These are phyloP conservation scores for Jaapia argillacea DNA, from an alignment of 768 basidiomycete genomes.

Conservation along the genomic window DNA sequence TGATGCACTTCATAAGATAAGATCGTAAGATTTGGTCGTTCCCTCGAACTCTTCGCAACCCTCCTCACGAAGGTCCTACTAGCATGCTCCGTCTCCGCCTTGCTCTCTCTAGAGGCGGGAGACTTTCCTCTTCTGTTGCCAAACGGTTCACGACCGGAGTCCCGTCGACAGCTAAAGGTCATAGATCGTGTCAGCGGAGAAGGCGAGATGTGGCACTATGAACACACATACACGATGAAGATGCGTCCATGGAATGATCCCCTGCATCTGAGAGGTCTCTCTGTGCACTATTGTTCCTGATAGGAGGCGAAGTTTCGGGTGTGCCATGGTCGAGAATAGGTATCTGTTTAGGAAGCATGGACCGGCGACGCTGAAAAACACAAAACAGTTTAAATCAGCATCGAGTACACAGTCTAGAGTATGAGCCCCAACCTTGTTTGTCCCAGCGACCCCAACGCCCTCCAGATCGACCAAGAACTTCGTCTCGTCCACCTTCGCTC, in stretches of 20 bases:
- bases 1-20: too few species aligned
- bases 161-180: conserved; percentile 18
- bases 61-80: conserved; percentile 9
- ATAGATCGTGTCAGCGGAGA: not conserved
- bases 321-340: conserved; percentile 25
- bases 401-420: not conserved
- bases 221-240: conserved; percentile 15
- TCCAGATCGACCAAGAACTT: conserved; percentile 58
- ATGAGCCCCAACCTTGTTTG: conserved; percentile 41
- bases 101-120: conserved; percentile 65
- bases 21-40: too few species aligned
- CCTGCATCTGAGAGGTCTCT: conserved; percentile 2
- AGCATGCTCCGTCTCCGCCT: conserved; percentile 34
- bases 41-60: too few species aligned
- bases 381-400: conserved; percentile 1
- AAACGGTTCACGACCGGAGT: conserved; percentile 17
- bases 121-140: conserved; percentile 37
- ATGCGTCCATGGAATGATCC: conserved; percentile 10
- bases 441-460: conserved; percentile 43
- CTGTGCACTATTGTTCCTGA: conserved; percentile 1
- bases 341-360: conserved; percentile 59
- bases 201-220: not conserved
- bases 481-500: conserved; percentile 50
- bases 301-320: conserved; percentile 1
- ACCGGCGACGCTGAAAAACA: conserved; percentile 52